These are phyloP conservation scores for Darksidea phi DNA, from an alignment of 495 filamentous ascomycete species.

Conservation along the genomic window DNA sequence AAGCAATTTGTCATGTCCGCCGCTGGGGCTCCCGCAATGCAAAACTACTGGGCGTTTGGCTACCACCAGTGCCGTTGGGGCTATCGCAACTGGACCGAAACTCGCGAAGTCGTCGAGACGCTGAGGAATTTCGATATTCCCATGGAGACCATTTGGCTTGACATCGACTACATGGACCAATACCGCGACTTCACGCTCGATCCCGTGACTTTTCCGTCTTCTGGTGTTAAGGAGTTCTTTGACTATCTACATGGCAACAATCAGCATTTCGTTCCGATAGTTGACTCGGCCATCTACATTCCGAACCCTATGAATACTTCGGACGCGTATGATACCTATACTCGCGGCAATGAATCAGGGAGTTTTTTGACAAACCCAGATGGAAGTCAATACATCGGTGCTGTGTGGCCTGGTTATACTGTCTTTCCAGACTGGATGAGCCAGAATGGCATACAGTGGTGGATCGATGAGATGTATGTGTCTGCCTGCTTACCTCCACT, in stretches of 20 bases:
- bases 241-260: slow-evolving; percentile 61
- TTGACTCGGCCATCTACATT: slow-evolving; percentile 79
- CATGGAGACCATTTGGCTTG: slow-evolving; percentile 65
- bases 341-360: slow-evolving; percentile 61
- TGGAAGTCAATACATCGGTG: slow-evolving; percentile 61
- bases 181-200: slow-evolving; percentile 61
- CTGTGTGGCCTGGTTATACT: slow-evolving; percentile 64
- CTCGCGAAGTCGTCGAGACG: slow-evolving; percentile 58
- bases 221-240: slow-evolving; percentile 60
- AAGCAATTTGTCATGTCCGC: slow-evolving; percentile 57
- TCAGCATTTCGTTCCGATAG: slow-evolving; percentile 78
- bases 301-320: slow-evolving; percentile 69
- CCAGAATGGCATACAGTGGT: slow-evolving; percentile 62
- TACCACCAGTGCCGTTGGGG: slow-evolving; percentile 68
- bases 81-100: slow-evolving; percentile 57
- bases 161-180: slow-evolving; percentile 51
- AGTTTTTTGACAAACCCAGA: slow-evolving; percentile 65
- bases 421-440: slow-evolving; percentile 66
- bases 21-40: slow-evolving; percentile 61
- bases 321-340: slow-evolving; percentile 69
- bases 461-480: slow-evolving; percentile 63
- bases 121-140: slow-evolving; percentile 62
- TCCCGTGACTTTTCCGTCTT: slow-evolving; percentile 49
- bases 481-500: slow-evolving; percentile 53
- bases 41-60: slow-evolving; percentile 52